phyloP scores from a whole-genome alignment of 2,329 filamentous ascomycete species.

The Elsinoe perseae region DNA sequence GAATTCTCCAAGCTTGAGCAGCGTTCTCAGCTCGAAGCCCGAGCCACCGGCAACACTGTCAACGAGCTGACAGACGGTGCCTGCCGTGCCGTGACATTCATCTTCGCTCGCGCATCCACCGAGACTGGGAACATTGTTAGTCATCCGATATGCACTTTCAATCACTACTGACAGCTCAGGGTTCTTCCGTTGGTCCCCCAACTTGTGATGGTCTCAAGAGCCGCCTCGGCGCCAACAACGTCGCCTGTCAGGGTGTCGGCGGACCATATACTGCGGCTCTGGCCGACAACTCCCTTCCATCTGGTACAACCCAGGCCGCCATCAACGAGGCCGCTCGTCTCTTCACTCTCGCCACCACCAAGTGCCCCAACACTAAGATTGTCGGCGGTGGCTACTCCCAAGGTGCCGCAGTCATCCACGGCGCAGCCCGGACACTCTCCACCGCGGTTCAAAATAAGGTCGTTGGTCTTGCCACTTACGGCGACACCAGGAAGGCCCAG shows the following conservation, averaged over 20 bases:
- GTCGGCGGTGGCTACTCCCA: slow-evolving; percentile 21
- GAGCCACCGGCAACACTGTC: slow-evolving; percentile 18
- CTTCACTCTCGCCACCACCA: slow-evolving; percentile 16
- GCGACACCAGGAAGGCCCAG: slow-evolving; percentile 36
- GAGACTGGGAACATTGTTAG: slow-evolving; percentile 43
- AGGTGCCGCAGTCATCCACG: slow-evolving; percentile 20
- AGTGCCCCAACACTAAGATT: slow-evolving; percentile 20
- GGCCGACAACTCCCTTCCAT: slow-evolving; percentile 13
- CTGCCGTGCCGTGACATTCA: slow-evolving; percentile 44
- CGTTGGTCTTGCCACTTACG: slow-evolving; percentile 34
- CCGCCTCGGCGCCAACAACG: slow-evolving; percentile 17
- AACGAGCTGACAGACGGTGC: slow-evolving; percentile 20
- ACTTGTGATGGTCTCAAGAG: slow-evolving; percentile 18
- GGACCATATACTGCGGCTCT: slow-evolving; percentile 21
- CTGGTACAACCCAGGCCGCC: slow-evolving; percentile 18
- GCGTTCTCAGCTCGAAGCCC: slow-evolving; percentile 15
- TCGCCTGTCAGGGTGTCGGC: slow-evolving; percentile 22
- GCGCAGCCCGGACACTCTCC: slow-evolving; percentile 25
- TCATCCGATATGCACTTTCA: neutral
- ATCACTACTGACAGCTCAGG: slow-evolving; percentile 6
- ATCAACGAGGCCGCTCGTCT: slow-evolving; percentile 19
- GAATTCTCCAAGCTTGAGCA: slow-evolving; percentile 8
- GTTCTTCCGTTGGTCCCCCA: slow-evolving; percentile 19
- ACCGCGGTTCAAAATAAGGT: slow-evolving; percentile 26
- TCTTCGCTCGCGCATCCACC: slow-evolving; percentile 49